Percentiles rank a stretch among this genome's conserved stretches.
phyloP scores from a whole-genome alignment of 2,329 filamentous ascomycete genomes.

The Neopestalotiopsis sp. region DNA sequence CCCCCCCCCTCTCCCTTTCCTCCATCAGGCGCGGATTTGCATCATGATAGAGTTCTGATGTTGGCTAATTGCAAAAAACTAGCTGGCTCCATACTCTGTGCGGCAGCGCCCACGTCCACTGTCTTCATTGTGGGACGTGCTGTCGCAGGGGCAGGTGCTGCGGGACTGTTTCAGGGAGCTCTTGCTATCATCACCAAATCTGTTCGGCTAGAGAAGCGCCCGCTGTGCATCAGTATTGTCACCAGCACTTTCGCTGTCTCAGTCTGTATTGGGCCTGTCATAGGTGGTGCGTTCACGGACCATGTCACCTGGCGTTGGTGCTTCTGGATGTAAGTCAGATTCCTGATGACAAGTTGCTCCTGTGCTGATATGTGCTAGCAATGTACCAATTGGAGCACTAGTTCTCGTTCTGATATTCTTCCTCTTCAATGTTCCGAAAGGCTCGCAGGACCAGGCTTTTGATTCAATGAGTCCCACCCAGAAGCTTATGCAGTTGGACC shows the following conservation, averaged over 20 bases:
- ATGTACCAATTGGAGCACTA: slow-evolving; percentile 43
- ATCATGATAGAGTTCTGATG: too few relatives aligned
- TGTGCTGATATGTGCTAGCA: slow-evolving; percentile 37
- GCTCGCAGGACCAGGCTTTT: slow-evolving; percentile 23
- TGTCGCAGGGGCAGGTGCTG: slow-evolving; percentile 31
- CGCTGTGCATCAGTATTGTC: slow-evolving; percentile 46
- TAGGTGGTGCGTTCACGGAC: slow-evolving; percentile 29
- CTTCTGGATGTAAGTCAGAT: slow-evolving; percentile 18
- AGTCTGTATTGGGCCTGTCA: slow-evolving; percentile 31
- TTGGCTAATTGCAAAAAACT: not conserved
- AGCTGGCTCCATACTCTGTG: slow-evolving; percentile 41
- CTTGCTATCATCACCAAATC: slow-evolving; percentile 37
- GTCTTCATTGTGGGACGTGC: slow-evolving; percentile 34
- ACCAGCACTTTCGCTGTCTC: slow-evolving; percentile 47
- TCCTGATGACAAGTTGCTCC: not conserved
- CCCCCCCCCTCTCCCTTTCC: too few relatives aligned
- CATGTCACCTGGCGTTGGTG: slow-evolving; percentile 21
- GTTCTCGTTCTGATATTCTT: slow-evolving; percentile 34
- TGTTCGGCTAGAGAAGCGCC: slow-evolving; percentile 46
- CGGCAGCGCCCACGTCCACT: slow-evolving; percentile 25
- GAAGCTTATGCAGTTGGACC: slow-evolving; percentile 37
- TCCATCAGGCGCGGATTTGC: too few relatives aligned
- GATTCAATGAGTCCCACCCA: slow-evolving; percentile 23
- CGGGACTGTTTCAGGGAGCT: slow-evolving; percentile 33
- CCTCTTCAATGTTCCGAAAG: slow-evolving; percentile 27